Base-by-base conservation (phyloP, 129 eudicot species). In the Smallanthus sonchifolius region DNA sequence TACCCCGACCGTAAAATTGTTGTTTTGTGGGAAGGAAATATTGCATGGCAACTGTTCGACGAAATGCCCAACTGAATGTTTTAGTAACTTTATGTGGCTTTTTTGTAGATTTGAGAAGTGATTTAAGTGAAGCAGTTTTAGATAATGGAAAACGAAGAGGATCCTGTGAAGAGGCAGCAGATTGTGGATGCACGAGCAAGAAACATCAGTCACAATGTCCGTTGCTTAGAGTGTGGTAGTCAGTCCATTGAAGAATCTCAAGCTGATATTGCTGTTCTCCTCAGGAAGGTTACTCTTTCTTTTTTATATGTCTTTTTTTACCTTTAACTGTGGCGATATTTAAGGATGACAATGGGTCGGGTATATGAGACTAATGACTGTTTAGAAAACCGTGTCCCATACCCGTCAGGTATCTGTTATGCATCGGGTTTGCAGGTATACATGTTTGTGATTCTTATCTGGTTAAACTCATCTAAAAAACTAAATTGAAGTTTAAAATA, bases 241-340 rank as follows among this genome's bases (percentile, higher is more conserved):
- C 97, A 92, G 88, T 92, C 97, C 62, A 92, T 92, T 84, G 96
- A 92, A 87, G 97, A 89, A 59, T 92, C 97, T 13, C 96, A 92
- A 82, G 97, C 97, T 79, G 97, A 92, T 67, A 75, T 92, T 73
- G 97, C 96, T 54, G 81, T 92, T 78, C 87, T 89, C 39, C 93
- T 92, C 56, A 86, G 97, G 59, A 92, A 92, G 96, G 97, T 91
- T 38, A 11, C 19, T 35, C 30, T 24, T 24, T 30, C 10, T n/a
- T 19, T n/a, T 52, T 34, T 24, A 4, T 43, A 11, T 44, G 8
- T 69, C 9, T 38, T 60, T 60, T 11, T 32, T 60, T 57, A 32
- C 5, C 42, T 2, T 32, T 14, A 60, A 60, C 6, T 2, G 42
- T 60, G 42, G 34, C 1, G 1, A 13, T 10, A 32, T 11, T 24